These are phyloP conservation scores for Scutellaria barbata DNA, from an alignment of 257 asterid genomes.

Conservation along the genomic window DNA sequence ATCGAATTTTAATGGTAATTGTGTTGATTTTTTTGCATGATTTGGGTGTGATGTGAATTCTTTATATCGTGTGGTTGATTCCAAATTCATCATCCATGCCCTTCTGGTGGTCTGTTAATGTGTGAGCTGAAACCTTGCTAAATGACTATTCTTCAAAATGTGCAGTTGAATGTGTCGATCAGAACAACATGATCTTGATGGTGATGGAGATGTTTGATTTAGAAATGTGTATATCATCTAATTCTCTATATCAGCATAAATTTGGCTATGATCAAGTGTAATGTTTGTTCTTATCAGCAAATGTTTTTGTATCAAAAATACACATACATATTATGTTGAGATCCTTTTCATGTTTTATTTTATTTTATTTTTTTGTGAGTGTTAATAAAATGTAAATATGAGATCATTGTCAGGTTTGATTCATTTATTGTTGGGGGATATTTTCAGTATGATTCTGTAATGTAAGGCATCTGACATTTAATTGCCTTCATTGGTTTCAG, in stretches of 20 bases:
- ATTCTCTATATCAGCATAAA: too few species aligned
- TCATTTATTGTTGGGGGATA: slow-evolving; percentile 3
- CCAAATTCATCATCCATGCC: neutral
- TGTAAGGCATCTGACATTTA: slow-evolving; percentile 18
- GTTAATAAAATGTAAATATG: neutral
- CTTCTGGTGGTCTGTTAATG: neutral
- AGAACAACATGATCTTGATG: neutral
- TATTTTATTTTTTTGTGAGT: neutral
- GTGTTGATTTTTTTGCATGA: slow-evolving; percentile 21
- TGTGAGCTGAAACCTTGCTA: neutral
- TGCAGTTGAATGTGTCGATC: slow-evolving; percentile 11
- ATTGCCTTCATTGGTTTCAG: slow-evolving; percentile 36
- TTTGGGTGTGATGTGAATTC: slow-evolving; percentile 21
- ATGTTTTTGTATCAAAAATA: neutral
- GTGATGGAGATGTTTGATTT: slow-evolving; percentile 11
- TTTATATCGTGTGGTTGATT: neutral
- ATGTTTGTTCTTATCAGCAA: neutral
- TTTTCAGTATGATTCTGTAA: neutral
- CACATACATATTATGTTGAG: neutral
- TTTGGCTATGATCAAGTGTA: too few species aligned
- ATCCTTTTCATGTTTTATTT: neutral
- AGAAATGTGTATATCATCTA: neutral
- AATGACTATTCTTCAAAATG: neutral
- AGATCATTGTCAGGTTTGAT: neutral
- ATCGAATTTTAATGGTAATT: neutral